These are phyloP conservation scores for Mycena haematopus DNA, from an alignment of 768 basidiomycete genomes.

Conservation along the genomic window DNA sequence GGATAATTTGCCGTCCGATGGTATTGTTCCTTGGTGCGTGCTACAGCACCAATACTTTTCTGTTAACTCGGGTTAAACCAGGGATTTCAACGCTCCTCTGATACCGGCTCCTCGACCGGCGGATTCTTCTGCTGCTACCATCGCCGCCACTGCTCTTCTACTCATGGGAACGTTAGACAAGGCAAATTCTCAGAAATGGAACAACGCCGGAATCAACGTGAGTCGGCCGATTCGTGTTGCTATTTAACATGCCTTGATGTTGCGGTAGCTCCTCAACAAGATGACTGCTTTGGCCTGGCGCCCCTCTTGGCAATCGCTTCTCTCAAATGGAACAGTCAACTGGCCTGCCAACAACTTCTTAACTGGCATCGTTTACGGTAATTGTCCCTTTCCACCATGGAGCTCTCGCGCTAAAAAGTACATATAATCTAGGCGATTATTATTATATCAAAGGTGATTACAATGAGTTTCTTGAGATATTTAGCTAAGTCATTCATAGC, in stretches of 20 bases:
- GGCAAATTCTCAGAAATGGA: constrained; percentile 45
- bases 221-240: not conserved
- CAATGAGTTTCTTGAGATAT: too few relatives aligned
- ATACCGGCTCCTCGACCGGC: constrained; percentile 60
- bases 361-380: constrained; percentile 69
- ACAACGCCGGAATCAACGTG: constrained; percentile 44
- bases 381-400: constrained; percentile 13
- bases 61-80: constrained; percentile 31
- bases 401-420: not conserved
- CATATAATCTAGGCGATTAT: constrained; percentile 56
- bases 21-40: constrained; percentile 69
- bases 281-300: constrained; percentile 62
- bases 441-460: constrained; percentile 53
- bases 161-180: constrained; percentile 56
- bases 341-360: constrained; percentile 59
- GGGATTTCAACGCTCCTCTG: constrained; percentile 78
- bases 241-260: constrained; percentile 1
- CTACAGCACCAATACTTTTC: not conserved
- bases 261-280: constrained; percentile 48
- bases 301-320: constrained; percentile 65
- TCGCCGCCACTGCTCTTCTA: constrained; percentile 65
- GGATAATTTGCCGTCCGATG: constrained; percentile 60
- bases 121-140: constrained; percentile 74
- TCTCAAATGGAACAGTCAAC: constrained; percentile 73
- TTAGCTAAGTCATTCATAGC: constrained; percentile 31